Conservation (phyloP, 2,329 filamentous ascomycete species). For the Podosphaera xanthii region DNA sequence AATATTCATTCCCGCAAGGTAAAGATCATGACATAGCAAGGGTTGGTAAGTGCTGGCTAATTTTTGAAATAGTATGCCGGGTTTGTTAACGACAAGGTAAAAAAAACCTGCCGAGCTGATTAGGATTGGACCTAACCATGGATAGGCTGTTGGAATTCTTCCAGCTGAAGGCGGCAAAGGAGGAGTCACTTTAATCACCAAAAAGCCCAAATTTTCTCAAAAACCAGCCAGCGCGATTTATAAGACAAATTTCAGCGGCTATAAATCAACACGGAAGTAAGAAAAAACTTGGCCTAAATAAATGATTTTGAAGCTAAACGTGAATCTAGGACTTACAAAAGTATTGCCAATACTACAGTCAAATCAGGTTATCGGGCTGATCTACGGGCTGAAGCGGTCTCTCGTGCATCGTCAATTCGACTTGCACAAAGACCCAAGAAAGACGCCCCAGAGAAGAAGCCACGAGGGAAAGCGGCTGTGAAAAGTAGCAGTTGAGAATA, state of each 20-base stretch:
- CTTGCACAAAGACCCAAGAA: slow-evolving; percentile 59
- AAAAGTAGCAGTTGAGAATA: slow-evolving; percentile 20
- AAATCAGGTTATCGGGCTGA: slow-evolving; percentile 71
- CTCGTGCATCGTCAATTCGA: slow-evolving; percentile 71
- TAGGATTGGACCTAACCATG: background rate
- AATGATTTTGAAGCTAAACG: slow-evolving; percentile 3
- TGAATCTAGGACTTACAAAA: slow-evolving; percentile 55
- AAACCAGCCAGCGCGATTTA: slow-evolving; percentile 46
- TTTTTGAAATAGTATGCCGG: slow-evolving; percentile 47
- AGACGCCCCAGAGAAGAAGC: slow-evolving; percentile 49
- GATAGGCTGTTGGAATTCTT: slow-evolving; percentile 55
- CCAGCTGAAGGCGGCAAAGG: slow-evolving; percentile 43
- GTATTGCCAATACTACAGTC: slow-evolving; percentile 59
- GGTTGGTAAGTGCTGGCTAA: no score
- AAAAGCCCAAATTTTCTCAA: slow-evolving; percentile 52
- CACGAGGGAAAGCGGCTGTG: slow-evolving; percentile 56
- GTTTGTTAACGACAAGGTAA: slow-evolving; percentile 83
- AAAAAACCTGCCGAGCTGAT: slow-evolving; percentile 2
- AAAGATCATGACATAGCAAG: slow-evolving; percentile 9
- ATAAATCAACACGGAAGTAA: slow-evolving; percentile 62
- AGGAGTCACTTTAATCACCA: slow-evolving; percentile 59
- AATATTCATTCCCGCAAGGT: slow-evolving; percentile 90
- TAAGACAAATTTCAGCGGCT: slow-evolving; percentile 45
- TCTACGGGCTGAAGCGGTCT: slow-evolving; percentile 54
- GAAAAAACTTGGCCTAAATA: slow-evolving; percentile 12